Conservation (phyloP, 2,329 filamentous ascomycete genomes). For the Pseudogymnoascus sp. region DNA sequence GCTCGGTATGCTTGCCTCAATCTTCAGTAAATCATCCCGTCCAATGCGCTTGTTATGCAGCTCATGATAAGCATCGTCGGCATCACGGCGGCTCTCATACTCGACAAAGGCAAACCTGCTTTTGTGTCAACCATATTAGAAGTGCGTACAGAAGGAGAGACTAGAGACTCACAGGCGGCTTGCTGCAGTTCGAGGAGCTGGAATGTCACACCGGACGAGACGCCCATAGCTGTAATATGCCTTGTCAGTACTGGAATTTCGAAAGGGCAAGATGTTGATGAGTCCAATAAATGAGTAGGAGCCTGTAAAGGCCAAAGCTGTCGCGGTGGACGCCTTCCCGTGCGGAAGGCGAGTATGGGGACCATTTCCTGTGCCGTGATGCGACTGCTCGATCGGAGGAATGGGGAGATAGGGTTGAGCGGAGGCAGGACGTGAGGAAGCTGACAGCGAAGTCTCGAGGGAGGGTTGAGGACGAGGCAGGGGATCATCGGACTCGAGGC, state of each 20-base stretch:
- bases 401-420: slow-evolving; percentile 29
- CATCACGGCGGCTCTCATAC: slow-evolving; percentile 96
- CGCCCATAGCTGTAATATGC: slow-evolving; percentile 71
- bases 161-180: slow-evolving; percentile 77
- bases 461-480: slow-evolving; percentile 29
- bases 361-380: slow-evolving; percentile 13
- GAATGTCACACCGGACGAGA: slow-evolving; percentile 96
- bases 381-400: slow-evolving; percentile 33
- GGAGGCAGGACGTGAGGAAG: slow-evolving; percentile 35
- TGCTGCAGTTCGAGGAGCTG: slow-evolving; percentile 84
- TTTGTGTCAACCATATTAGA: slow-evolving; percentile 30
- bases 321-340: slow-evolving; percentile 15
- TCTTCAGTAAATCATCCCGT: slow-evolving; percentile 91
- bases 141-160: slow-evolving; percentile 18
- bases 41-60: slow-evolving; percentile 99
- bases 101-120: slow-evolving; percentile 92
- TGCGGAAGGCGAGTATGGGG: slow-evolving; percentile 9
- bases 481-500: slow-evolving; percentile 31
- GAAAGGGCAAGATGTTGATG: slow-evolving; percentile 14
- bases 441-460: slow-evolving; percentile 37
- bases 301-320: slow-evolving; percentile 18
- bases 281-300: slow-evolving; percentile 9
- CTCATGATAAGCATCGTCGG: slow-evolving; percentile 97
- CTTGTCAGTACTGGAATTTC: slow-evolving; percentile 20
- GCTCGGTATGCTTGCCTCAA: slow-evolving; percentile 60